A percentile compares a stretch with the other conserved stretches of the same genome.
Conservation (phyloP, 148 eudicot genomes). For the Rhododendron molle region DNA sequence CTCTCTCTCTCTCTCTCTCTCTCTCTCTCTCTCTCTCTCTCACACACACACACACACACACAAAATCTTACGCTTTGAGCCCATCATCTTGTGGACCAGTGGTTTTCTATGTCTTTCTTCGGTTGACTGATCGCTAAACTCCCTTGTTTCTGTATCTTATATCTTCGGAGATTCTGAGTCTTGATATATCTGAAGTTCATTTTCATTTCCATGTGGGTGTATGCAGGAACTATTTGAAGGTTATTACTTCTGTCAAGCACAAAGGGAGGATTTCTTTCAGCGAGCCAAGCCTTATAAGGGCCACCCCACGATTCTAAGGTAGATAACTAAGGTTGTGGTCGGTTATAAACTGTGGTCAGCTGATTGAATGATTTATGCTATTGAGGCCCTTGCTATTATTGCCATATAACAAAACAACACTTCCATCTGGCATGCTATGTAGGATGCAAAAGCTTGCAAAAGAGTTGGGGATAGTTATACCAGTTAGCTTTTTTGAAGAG, state of each 20-base stretch:
- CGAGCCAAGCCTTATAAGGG: slow-evolving; percentile 84
- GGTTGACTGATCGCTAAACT: not conserved
- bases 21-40: too few species aligned
- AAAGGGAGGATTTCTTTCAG: slow-evolving; percentile 77
- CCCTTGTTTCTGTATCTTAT: not conserved
- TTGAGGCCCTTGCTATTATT: not conserved
- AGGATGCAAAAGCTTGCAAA: slow-evolving; percentile 95
- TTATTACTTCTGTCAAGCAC: slow-evolving; percentile 98
- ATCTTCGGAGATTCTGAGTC: not conserved
- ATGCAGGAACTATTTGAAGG: slow-evolving; percentile 94
- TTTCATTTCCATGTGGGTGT: not conserved
- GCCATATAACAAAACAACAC: not conserved
- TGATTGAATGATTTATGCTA: not conserved
- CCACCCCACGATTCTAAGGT: slow-evolving; percentile 88
- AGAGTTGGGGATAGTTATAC: slow-evolving; percentile 93
- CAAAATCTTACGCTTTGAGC: not conserved
- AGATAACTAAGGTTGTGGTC: not conserved
- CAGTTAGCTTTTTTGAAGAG: slow-evolving; percentile 97
- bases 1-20: not conserved
- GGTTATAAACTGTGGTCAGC: not conserved
- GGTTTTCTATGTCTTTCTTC: not conserved
- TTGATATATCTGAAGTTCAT: not conserved
- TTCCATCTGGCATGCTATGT: not conserved
- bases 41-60: not conserved
- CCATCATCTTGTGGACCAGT: not conserved